A percentile compares a stretch with the other conserved stretches of the same genome.
These are phyloP conservation scores for Clausena lansium DNA, from an alignment of 345 rosid genomes.

Conservation along the genomic window DNA sequence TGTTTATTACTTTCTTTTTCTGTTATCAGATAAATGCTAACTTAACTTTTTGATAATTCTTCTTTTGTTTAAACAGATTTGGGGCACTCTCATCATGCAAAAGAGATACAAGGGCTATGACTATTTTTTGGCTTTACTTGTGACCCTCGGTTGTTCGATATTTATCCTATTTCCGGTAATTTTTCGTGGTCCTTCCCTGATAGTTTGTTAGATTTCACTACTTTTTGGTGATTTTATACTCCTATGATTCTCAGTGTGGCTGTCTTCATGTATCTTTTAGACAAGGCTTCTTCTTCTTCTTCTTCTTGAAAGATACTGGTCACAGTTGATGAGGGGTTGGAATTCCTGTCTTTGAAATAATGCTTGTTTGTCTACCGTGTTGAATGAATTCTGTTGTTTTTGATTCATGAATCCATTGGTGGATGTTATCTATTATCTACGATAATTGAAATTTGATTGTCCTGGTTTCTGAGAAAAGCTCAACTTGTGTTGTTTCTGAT, in stretches of 20 bases:
- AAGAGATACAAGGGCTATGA: slow-evolving; percentile 80
- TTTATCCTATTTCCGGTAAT: slow-evolving; percentile 89
- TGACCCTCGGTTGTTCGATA: slow-evolving; percentile 86
- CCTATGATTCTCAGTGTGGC: not conserved
- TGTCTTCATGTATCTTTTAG: not conserved
- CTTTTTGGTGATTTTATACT: not conserved
- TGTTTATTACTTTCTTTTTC: not conserved
- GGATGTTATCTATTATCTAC: slow-evolving; percentile 1
- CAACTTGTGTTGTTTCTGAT: slow-evolving; percentile 17
- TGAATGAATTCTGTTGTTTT: not conserved
- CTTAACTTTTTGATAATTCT: not conserved
- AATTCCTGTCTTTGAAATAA: slow-evolving; percentile 10
- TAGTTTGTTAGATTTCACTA: slow-evolving; percentile 10
- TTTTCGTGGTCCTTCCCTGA: not conserved
- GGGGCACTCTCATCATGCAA: slow-evolving; percentile 96
- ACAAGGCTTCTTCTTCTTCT: not conserved
- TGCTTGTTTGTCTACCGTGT: not conserved
- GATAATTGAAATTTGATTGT: not conserved
- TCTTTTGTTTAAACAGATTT: slow-evolving; percentile 37
- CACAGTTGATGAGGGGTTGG: not conserved
- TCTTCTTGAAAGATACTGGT: not conserved
- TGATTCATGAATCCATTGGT: not conserved
- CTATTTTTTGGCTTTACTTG: slow-evolving; percentile 80
- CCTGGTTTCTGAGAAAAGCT: not conserved
- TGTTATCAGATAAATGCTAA: not conserved